phyloP scores from a whole-genome alignment of 371 early-diverging fungal species.

The Actinomortierella ambigua region DNA sequence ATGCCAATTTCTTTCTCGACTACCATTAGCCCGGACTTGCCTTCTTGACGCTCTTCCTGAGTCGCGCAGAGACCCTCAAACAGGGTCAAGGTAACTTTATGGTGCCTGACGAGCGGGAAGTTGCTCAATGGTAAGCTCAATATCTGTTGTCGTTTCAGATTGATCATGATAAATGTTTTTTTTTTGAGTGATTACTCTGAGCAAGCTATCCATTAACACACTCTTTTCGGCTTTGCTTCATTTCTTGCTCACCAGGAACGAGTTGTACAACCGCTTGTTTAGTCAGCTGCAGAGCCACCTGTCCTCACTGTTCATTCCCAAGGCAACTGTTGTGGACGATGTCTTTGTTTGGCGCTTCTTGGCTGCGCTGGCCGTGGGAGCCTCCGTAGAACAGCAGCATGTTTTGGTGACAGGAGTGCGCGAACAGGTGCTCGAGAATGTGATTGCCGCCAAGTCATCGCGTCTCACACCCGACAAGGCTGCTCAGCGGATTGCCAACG shows the following conservation, averaged over 20 bases:
- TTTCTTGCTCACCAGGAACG: slow-evolving; percentile 30
- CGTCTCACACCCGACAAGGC: slow-evolving; percentile 66
- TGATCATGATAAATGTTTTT: not conserved
- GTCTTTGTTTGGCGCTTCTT: slow-evolving; percentile 98
- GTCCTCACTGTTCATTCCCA: slow-evolving; percentile 75
- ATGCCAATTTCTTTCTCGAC: not conserved
- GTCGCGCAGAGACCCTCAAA: slow-evolving; percentile 87
- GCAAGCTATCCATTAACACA: not conserved
- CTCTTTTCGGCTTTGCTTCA: not conserved
- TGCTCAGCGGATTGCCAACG: slow-evolving; percentile 77
- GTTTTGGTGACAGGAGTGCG: slow-evolving; percentile 88
- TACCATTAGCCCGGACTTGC: slow-evolving; percentile 73
- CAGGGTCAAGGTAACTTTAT: slow-evolving; percentile 70
- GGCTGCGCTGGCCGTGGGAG: slow-evolving; percentile 93
- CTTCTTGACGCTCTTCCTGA: slow-evolving; percentile 87
- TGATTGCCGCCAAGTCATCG: slow-evolving; percentile 68
- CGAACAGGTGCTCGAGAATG: slow-evolving; percentile 86
- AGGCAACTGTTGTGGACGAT: slow-evolving; percentile 76
- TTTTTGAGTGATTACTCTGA: not conserved
- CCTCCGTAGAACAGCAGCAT: slow-evolving; percentile 92
- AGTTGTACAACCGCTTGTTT: slow-evolving; percentile 80
- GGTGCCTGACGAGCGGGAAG: slow-evolving; percentile 65
- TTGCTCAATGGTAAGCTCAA: slow-evolving; percentile 64
- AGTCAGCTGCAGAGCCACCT: slow-evolving; percentile 76
- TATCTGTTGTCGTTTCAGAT: not conserved